Evolutionary conservation across 495 filamentous ascomycete species (phyloP), one percentile per base, ranked within the genome.

Genomic region (Penicillium goetzii): DNA sequence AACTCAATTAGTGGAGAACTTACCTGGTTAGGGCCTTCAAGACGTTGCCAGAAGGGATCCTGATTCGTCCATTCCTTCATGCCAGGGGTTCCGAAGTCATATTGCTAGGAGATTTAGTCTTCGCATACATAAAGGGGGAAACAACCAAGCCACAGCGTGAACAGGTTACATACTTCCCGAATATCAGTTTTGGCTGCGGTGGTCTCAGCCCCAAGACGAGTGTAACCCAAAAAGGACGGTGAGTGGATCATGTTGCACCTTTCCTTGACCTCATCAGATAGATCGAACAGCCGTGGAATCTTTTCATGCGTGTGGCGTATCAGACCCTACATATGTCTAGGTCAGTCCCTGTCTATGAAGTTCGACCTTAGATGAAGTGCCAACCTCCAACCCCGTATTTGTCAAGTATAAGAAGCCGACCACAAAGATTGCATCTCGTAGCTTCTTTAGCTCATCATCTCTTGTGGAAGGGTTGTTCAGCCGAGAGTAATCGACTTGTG

Each of bases 381-480:
- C 38, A 63, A 76, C 86, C 59, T 90, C 83, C 26, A 97, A 85
- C 9, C 92, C 94, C 7, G 91, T 91, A 68, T 97, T 93, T 56
- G 86, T 90, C 62, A 98, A 82, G 69, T 97, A 98, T 23, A 97
- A 75, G 68, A 98, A 97, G 1, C 94, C 94, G 11, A 97, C 92
- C 66, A 92, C 88, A 70, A 98, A 88, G 23, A 97, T 84, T 0
- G 93, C 92, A 66, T 90, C 81, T 23, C 88, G 88, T 17, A 97
- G 80, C 32, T 90, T 77, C 0, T 81, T 74, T 0, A 98, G 82
- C 67, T 96, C 96, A 7, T 75, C 76, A 2, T 84, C 77, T 75
- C 94, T 96, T 0, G 90, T 95, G n/a, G 75, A 72, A 25, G 86
- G 77, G 67, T 86, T 76, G 60, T 79, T 78, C 33, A 93, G 84